Conservation (phyloP, 2,329 filamentous ascomycete genomes). For the Pochonia chlamydosporia region DNA sequence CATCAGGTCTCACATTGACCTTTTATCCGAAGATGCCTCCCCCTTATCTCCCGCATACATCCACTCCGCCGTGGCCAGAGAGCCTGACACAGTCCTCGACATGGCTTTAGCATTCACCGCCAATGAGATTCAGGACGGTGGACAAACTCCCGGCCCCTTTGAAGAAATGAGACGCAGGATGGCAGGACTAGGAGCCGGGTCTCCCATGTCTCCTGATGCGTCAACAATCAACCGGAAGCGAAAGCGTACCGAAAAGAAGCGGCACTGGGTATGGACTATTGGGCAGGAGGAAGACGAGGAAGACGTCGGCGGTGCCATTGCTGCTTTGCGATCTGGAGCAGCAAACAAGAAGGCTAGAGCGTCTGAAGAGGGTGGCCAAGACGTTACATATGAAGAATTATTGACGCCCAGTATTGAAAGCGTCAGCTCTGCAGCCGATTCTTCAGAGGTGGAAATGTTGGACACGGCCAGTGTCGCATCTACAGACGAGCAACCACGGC, state of each 20-base stretch:
- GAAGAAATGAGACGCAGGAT: slow-evolving; percentile 57
- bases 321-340: slow-evolving; percentile 30
- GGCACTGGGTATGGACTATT: slow-evolving; percentile 63
- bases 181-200: slow-evolving; percentile 39
- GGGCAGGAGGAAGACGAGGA: slow-evolving; percentile 44
- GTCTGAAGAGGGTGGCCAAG: neutral
- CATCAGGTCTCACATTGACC: slow-evolving; percentile 57
- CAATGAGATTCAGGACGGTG: slow-evolving; percentile 53
- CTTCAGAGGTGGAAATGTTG: slow-evolving; percentile 44
- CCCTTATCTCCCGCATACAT: slow-evolving; percentile 34
- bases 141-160: slow-evolving; percentile 56
- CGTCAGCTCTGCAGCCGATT: slow-evolving; percentile 22
- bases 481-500: slow-evolving; percentile 25
- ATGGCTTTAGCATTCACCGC: slow-evolving; percentile 44
- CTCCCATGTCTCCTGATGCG: slow-evolving; percentile 31
- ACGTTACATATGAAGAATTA: slow-evolving; percentile 21
- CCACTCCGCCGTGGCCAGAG: slow-evolving; percentile 17
- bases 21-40: slow-evolving; percentile 52
- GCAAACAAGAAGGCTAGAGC: neutral
- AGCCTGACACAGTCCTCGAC: slow-evolving; percentile 40
- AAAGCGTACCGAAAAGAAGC: slow-evolving; percentile 52
- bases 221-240: slow-evolving; percentile 46
- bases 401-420: slow-evolving; percentile 37
- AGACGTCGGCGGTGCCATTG: slow-evolving; percentile 36
- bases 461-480: slow-evolving; percentile 36